Conservation (phyloP, 2,329 filamentous ascomycete species). For the Aureobasidium sp. region DNA sequence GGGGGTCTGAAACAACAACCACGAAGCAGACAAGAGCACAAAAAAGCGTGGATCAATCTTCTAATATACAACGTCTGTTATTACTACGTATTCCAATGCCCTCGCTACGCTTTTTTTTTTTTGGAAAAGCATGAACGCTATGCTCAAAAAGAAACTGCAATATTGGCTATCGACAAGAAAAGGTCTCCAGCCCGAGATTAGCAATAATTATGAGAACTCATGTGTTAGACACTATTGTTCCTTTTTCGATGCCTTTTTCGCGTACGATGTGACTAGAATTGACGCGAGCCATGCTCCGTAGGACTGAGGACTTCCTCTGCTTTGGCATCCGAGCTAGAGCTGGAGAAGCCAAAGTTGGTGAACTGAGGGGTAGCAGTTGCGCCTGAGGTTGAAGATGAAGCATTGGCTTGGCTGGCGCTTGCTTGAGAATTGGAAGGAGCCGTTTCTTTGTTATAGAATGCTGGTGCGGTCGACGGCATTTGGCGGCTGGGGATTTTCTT, state of each 20-base stretch:
- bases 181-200: neutral
- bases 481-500: conserved; percentile 21
- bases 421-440: neutral
- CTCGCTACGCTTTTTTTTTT: conserved; percentile 1
- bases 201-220: neutral
- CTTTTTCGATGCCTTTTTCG: neutral
- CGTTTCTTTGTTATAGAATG: neutral
- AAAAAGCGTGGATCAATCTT: neutral
- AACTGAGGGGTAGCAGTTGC: neutral
- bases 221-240: neutral
- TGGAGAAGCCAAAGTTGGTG: neutral
- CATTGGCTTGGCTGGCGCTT: neutral
- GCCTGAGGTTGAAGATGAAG: neutral
- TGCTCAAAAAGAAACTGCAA: neutral
- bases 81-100: neutral
- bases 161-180: neutral
- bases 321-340: neutral
- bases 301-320: conserved; percentile 8
- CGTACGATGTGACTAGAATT: conserved; percentile 5
- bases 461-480: conserved; percentile 19
- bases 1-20: too few relatives aligned
- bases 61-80: neutral
- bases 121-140: neutral
- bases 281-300: conserved; percentile 11
- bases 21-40: neutral